Evolutionary conservation across 2,329 filamentous ascomycete species (phyloP), one percentile per base, ranked within the genome.

Genomic region (Immersiporthe knoxdaviesiana): DNA sequence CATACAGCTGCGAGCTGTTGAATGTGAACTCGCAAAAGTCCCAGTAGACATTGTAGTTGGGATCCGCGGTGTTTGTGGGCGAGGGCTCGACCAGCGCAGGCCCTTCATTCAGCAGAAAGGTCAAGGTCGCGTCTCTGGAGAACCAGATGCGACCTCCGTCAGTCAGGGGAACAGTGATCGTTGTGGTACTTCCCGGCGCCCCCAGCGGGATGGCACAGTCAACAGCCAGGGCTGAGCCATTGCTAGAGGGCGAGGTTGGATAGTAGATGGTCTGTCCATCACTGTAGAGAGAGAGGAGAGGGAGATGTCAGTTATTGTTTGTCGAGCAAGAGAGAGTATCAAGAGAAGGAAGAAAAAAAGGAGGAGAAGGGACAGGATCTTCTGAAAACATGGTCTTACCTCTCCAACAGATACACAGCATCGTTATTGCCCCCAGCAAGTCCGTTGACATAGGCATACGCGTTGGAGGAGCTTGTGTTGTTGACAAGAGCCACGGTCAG

Each of bases 71-170:
- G 77, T 94, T 94, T 41, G 87, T 90, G 35, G 90, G 88, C 12
- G 89, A 90, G 0, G 92, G 92, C 79, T 94, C 91, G 58, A 94
- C 91, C 18, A 94, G 83, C 1, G 87, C 90, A 8, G 92, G 89
- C 18, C 74, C 73, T 35, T 88, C 90, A 78, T 94, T 94, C 65
- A 94, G 78, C 16, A 87, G 81, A 78, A 94, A 94, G 0, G 84
- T 88, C 63, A 94, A 83, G 47, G 84, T 85, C 59, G 80, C 80
- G 73, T 86, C 86, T 70, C 87, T 82, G 68, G 84, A 88, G 78
- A 92, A 91, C 89, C 90, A 94, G 76, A 94, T 87, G 66, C 92
- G 86, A 1, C 87, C 91, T 30, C 91, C 91, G 3, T 87, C 90
- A 35, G 93, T 84, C 70, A 89, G 89, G 14, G 92, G 92, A 71